phyloP scores from a whole-genome alignment of 2,329 filamentous ascomycete species.

The Colletotrichum tropicale region DNA sequence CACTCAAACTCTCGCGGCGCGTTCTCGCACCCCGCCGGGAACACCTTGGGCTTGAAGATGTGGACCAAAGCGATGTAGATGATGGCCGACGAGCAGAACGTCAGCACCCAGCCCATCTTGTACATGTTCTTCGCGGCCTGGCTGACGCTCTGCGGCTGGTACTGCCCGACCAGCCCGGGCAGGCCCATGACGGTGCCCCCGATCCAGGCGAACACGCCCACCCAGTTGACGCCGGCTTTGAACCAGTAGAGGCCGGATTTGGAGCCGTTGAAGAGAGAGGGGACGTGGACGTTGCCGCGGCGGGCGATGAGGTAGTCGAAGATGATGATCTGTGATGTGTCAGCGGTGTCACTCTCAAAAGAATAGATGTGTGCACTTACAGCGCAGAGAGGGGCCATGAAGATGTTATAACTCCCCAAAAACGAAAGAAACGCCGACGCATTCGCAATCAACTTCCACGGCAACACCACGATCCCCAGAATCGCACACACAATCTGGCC shows the following conservation, averaged over 20 bases:
- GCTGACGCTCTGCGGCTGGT: slow-evolving; percentile 27
- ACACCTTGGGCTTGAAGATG: slow-evolving; percentile 26
- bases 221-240: slow-evolving; percentile 34
- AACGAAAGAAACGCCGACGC: slow-evolving; percentile 27
- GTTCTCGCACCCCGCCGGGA: slow-evolving; percentile 24
- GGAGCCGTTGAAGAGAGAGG: slow-evolving; percentile 32
- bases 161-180: slow-evolving; percentile 30
- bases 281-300: slow-evolving; percentile 34
- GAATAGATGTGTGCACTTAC: slow-evolving; percentile 6
- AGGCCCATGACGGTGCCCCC: slow-evolving; percentile 27
- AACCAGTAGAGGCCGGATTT: slow-evolving; percentile 34
- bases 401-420: slow-evolving; percentile 29
- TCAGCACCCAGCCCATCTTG: slow-evolving; percentile 34
- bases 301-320: slow-evolving; percentile 37
- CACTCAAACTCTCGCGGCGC: slow-evolving; percentile 23
- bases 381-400: slow-evolving; percentile 29
- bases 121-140: slow-evolving; percentile 30
- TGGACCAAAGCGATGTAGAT: slow-evolving; percentile 25
- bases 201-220: slow-evolving; percentile 28
- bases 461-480: slow-evolving; percentile 31
- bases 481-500: slow-evolving; percentile 35
- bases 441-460: slow-evolving; percentile 33
- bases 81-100: slow-evolving; percentile 27
- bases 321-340: slow-evolving; percentile 28
- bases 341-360: background rate